These are phyloP conservation scores for Spizellomyces punctatus DNA, from an alignment of 192 early-diverging fungal species.

Conservation along the genomic window DNA sequence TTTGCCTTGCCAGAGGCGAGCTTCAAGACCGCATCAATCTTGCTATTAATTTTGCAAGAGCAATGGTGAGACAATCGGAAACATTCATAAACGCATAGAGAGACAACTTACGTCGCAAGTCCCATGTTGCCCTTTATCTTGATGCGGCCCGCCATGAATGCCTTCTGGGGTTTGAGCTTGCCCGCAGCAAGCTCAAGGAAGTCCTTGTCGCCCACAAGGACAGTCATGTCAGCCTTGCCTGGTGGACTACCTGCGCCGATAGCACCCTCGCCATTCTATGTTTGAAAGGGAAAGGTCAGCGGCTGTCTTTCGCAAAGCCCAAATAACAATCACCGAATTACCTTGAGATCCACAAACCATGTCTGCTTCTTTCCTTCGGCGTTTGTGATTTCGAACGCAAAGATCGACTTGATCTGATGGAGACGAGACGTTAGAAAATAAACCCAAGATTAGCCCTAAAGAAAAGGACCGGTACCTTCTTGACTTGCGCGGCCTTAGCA, in stretches of 20 bases:
- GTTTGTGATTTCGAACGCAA: slow-evolving; percentile 87
- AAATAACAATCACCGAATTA: too few species aligned
- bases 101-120: slow-evolving; percentile 35
- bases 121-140: slow-evolving; percentile 73
- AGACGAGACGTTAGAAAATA: neutral
- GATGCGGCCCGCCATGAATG: slow-evolving; percentile 87
- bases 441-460: neutral
- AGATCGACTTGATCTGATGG: slow-evolving; percentile 71
- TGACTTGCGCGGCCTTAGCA: slow-evolving; percentile 15
- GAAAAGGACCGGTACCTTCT: slow-evolving; percentile 3
- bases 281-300: too few species aligned
- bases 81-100: neutral
- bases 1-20: slow-evolving; percentile 15
- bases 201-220: slow-evolving; percentile 74
- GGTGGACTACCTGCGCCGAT: slow-evolving; percentile 64
- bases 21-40: slow-evolving; percentile 27
- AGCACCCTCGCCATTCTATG: slow-evolving; percentile 37
- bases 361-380: slow-evolving; percentile 68
- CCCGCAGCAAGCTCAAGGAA: slow-evolving; percentile 83
- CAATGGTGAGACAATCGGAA: too few species aligned
- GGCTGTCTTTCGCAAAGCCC: slow-evolving; percentile 44
- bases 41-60: neutral
- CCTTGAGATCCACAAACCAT: slow-evolving; percentile 86
- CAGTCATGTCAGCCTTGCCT: slow-evolving; percentile 73
- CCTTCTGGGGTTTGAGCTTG: slow-evolving; percentile 87